Evolutionary conservation across 495 filamentous ascomycete species (phyloP), one percentile per base, ranked within the genome.

Genomic region (Penicillium coffeae): DNA sequence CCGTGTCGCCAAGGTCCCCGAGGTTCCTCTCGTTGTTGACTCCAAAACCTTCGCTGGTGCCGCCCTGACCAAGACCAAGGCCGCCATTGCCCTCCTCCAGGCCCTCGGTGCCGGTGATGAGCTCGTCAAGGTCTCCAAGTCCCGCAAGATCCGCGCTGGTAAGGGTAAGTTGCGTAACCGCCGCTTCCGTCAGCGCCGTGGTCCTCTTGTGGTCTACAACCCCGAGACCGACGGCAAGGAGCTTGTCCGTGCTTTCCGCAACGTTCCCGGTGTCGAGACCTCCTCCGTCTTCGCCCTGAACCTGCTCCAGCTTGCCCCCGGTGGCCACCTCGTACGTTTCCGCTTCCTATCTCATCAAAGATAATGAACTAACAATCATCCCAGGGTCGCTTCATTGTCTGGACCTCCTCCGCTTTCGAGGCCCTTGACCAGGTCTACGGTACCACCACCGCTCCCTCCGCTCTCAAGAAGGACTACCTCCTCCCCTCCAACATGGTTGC

Each of bases 381-480:
- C n/a, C n/a, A n/a, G n/a, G n/a, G 93, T 62, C 94, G 93, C 66
- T 98, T 98, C 84, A 81, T 97, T 72, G 81, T 98, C 81, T 98
- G 93, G 93, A 92, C 93, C 58, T 96, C 94, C 49, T 81, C 89
- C 52, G 93, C 93, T 43, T 96, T 98, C 80, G 81, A 89, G 73
- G 88, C 93, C 53, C 88, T 98, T 50, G 90, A 97, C 76, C 79
- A 79, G 70, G 86, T 98, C 82, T 98, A 97, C 79, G 93, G 94
- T 63, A 85, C 84, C 65, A 90, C 88, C 56, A 89, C 86, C 65
- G 77, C 76, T 59, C 82, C 90, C 51, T 88, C 88, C 44, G 83
- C 83, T 47, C 84, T 94, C 58, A 98, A 98, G 89, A 92, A 90
- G 79, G 92, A 96, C 82, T 98, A 90, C 86, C 83, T 93, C 58